phyloP scores from a whole-genome alignment of 805 yeast species.

The Wickerhamiella galacta region DNA sequence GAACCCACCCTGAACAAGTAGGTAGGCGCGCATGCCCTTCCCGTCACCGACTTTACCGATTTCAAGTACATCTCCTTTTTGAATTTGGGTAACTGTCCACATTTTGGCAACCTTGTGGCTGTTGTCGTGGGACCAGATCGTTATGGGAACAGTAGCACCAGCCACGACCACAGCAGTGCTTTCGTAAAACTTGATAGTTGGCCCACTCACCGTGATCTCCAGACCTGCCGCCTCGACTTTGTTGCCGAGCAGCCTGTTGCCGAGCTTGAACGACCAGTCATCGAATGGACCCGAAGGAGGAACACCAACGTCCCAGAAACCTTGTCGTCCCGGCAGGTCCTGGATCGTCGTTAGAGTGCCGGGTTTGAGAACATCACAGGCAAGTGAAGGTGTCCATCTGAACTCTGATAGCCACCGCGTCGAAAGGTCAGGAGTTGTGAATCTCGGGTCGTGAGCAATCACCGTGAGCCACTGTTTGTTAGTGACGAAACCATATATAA shows the following conservation, averaged over 20 bases:
- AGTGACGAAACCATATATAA: constrained; percentile 73
- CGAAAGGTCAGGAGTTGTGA: too few species aligned
- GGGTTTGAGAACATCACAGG: constrained; percentile 70
- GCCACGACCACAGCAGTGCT: constrained; percentile 65
- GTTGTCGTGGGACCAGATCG: too few species aligned
- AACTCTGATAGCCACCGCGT: too few species aligned
- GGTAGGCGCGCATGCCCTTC: constrained; percentile 79
- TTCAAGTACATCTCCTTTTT: constrained; percentile 58
- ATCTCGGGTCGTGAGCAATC: constrained; percentile 71
- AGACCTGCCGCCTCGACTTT: constrained; percentile 67
- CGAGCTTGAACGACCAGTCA: constrained; percentile 71
- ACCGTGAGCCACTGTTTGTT: constrained; percentile 80
- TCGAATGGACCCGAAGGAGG: constrained; percentile 99
- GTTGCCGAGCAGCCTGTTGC: constrained; percentile 85
- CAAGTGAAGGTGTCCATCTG: too few species aligned
- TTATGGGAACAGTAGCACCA: constrained; percentile 65
- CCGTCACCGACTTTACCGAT: constrained; percentile 67
- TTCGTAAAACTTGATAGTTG: constrained; percentile 68
- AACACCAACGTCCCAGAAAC: constrained; percentile 83
- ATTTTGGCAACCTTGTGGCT: constrained; percentile 41
- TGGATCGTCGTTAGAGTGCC: constrained; percentile 95
- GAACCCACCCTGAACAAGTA: constrained; percentile 83
- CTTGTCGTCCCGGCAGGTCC: constrained; percentile 82
- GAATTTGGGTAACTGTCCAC: constrained; percentile 58
- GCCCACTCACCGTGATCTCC: constrained; percentile 80